phyloP scores from a whole-genome alignment of 495 filamentous ascomycete species.

The Rostrohypoxylon terebratum region DNA sequence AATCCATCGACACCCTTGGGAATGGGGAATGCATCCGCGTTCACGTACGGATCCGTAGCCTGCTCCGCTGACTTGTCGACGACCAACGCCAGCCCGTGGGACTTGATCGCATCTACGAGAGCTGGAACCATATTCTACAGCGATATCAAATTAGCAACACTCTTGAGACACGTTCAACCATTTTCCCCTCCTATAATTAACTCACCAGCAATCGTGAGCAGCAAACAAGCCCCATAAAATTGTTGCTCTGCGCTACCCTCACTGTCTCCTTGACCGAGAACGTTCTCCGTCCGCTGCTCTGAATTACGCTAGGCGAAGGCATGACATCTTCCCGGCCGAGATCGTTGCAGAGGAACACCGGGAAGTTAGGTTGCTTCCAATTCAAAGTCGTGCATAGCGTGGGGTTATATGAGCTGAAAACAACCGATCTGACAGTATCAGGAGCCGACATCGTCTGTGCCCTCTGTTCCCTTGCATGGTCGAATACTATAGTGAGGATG shows the following conservation, averaged over 20 bases:
- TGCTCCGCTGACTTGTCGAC: slow-evolving; percentile 78
- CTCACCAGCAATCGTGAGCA: slow-evolving; percentile 84
- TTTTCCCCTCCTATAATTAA: slow-evolving; percentile 29
- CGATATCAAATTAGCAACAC: slow-evolving; percentile 26
- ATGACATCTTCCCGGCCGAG: slow-evolving; percentile 69
- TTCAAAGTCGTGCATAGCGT: slow-evolving; percentile 92
- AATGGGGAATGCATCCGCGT: slow-evolving; percentile 59
- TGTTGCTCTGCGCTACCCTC: slow-evolving; percentile 91
- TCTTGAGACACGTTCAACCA: neutral
- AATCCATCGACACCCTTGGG: slow-evolving; percentile 85
- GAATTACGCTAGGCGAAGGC: slow-evolving; percentile 55
- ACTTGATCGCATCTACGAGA: slow-evolving; percentile 91
- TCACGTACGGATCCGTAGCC: slow-evolving; percentile 39
- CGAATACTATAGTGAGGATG: slow-evolving; percentile 86
- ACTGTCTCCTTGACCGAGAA: slow-evolving; percentile 95
- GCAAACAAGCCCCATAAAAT: slow-evolving; percentile 97
- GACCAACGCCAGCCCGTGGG: slow-evolving; percentile 90
- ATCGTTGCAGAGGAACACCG: slow-evolving; percentile 94
- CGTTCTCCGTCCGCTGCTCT: slow-evolving; percentile 74
- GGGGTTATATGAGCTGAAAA: slow-evolving; percentile 91
- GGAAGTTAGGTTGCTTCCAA: slow-evolving; percentile 99
- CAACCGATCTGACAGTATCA: slow-evolving; percentile 80
- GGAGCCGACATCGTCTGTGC: slow-evolving; percentile 65
- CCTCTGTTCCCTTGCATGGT: slow-evolving; percentile 83
- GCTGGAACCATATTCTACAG: slow-evolving; percentile 92